Evolutionary conservation across 345 rosid genomes (phyloP), one percentile per base, ranked within the genome.

Genomic region (Hibiscus mutabilis): DNA sequence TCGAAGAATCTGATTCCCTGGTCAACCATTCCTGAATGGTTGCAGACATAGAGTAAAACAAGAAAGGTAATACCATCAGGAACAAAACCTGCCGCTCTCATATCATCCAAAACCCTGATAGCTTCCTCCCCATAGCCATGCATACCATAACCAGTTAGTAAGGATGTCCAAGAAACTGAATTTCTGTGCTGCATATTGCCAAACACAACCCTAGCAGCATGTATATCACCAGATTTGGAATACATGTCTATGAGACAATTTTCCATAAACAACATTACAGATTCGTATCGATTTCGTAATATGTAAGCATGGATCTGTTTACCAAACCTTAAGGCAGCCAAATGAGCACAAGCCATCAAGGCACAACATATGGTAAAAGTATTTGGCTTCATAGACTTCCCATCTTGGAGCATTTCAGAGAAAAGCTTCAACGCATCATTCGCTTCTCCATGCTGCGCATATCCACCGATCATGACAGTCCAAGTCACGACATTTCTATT

Each of bases 161-260:
- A 74, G 11, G 97, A 86, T 53, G 96, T 92, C 92, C 96, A 92
- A 2, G 96, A 88, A 77, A 92, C 85, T 76, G 78, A 82, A 79
- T 88, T 90, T 72, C 71, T 84, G 60, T 78, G 84, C 74, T 40
- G 70, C 90, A 90, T 83, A 76, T 76, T 78, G 75, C 84, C 81
- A 73, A 88, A 92, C 27, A 90, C 91, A 68, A 79, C 69, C 70
- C 91, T 81, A 59, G 84, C 94, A 66, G 82, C 56, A 33, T 78
- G 82, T 19, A 90, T 69, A 67, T 85, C 86, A 69, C 94, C 96
- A 58, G 89, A 90, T 84, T 90, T 90, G 55, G 87, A 82, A 80
- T 90, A 92, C 97, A 88, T 92, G 69, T 92, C 94, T 56, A 92
- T 71, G 0, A 92, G 92, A 74, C 97, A 90, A 74, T 92, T 90